Percentiles rank a stretch among this genome's conserved stretches.
Conservation (phyloP, 768 basidiomycete genomes). For the Hydnomerulius pinastri region DNA sequence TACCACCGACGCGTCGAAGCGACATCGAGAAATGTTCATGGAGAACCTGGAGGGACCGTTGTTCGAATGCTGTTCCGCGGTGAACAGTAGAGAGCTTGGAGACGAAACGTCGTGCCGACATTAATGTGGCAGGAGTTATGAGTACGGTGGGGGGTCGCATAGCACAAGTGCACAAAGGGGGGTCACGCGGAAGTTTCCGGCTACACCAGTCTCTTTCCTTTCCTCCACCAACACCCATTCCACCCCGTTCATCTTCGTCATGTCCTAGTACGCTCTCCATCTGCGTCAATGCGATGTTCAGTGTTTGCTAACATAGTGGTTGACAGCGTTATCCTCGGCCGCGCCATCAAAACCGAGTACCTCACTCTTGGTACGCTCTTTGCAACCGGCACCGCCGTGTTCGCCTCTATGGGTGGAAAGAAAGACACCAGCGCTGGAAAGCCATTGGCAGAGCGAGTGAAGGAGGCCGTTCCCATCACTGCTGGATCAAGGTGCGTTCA, state of each 20-base stretch:
- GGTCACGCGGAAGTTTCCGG: constrained; percentile 27
- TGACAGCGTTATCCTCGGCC: constrained; percentile 72
- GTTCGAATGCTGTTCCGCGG: constrained; percentile 76
- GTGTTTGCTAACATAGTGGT: constrained; percentile 5
- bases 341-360: constrained; percentile 80
- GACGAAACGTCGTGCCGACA: neutral
- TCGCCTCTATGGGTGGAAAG: constrained; percentile 58
- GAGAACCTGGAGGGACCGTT: constrained; percentile 61
- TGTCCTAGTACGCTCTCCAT: constrained; percentile 44
- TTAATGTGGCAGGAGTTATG: neutral
- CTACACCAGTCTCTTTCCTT: constrained; percentile 4
- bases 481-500: constrained; percentile 67
- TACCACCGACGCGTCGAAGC: constrained; percentile 78
- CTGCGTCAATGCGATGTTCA: neutral
- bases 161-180: constrained; percentile 5
- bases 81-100: constrained; percentile 52
- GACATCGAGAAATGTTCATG: constrained; percentile 76
- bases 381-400: constrained; percentile 54
- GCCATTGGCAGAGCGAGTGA: constrained; percentile 56
- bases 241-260: constrained; percentile 24
- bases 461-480: constrained; percentile 62
- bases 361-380: constrained; percentile 70
- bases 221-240: neutral
- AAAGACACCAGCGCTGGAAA: constrained; percentile 43
- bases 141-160: neutral